phyloP scores from a whole-genome alignment of 495 filamentous ascomycete genomes.

The Apiosordaria backusii region DNA sequence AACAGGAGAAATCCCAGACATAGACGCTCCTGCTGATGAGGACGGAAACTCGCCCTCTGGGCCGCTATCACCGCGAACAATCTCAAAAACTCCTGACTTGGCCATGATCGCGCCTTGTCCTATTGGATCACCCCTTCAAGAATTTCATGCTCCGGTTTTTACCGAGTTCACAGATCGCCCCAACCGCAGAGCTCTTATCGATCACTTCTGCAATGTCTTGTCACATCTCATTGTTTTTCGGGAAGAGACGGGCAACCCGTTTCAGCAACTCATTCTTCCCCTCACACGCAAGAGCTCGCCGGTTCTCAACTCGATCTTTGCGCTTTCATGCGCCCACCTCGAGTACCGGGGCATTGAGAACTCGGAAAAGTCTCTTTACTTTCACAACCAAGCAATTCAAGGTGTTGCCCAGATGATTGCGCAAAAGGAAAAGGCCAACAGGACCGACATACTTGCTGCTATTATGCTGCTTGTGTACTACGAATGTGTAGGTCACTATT shows the following conservation, averaged over 20 bases:
- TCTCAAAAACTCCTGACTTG: slow-evolving; percentile 35
- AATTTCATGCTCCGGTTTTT: slow-evolving; percentile 51
- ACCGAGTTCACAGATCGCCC: slow-evolving; percentile 53
- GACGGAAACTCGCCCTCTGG: slow-evolving; percentile 8
- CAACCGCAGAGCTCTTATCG: slow-evolving; percentile 54
- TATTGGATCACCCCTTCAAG: slow-evolving; percentile 44
- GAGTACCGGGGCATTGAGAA: slow-evolving; percentile 56
- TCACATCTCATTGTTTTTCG: slow-evolving; percentile 62
- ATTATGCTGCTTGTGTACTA: slow-evolving; percentile 64
- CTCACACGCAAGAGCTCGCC: slow-evolving; percentile 51
- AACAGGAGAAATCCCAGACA: slow-evolving; percentile 6
- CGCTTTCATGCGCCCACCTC: slow-evolving; percentile 55
- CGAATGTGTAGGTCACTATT: slow-evolving; percentile 49
- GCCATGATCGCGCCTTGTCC: slow-evolving; percentile 49
- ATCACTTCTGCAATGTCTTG: slow-evolving; percentile 61
- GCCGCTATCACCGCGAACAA: slow-evolving; percentile 21
- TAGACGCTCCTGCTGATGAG: slow-evolving; percentile 12
- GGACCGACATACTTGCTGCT: slow-evolving; percentile 57
- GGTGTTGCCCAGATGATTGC: slow-evolving; percentile 56
- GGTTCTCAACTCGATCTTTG: slow-evolving; percentile 57
- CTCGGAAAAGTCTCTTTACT: slow-evolving; percentile 54
- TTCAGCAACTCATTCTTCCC: slow-evolving; percentile 58
- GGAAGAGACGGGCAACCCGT: slow-evolving; percentile 60
- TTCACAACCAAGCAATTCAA: slow-evolving; percentile 57
- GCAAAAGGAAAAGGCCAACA: slow-evolving; percentile 45